phyloP scores from a whole-genome alignment of 768 basidiomycete species.

The Melanogaster broomeanus region DNA sequence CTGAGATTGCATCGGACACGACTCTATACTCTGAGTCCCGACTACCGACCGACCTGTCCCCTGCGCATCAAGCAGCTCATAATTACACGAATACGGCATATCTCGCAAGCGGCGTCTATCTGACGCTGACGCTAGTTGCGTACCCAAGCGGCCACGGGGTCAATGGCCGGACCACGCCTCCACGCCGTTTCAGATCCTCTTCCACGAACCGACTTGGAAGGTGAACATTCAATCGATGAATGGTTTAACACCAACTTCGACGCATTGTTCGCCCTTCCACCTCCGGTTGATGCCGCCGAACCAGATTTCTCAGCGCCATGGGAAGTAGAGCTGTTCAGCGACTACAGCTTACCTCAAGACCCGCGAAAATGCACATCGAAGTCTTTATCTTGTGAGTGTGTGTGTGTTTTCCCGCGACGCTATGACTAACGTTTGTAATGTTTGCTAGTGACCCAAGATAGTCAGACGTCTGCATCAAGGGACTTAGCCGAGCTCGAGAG shows the following conservation, averaged over 20 bases:
- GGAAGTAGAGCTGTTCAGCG: constrained; percentile 36
- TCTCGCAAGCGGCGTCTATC: constrained; percentile 40
- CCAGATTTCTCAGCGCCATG: constrained; percentile 27
- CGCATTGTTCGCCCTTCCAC: constrained; percentile 28
- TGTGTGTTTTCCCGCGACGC: background rate
- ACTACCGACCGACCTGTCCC: background rate
- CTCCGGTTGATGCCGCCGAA: constrained; percentile 18
- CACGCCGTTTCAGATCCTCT: constrained; percentile 34
- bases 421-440: background rate
- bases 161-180: constrained; percentile 15
- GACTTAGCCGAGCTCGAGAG: constrained; percentile 2
- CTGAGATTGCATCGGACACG: background rate
- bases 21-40: background rate
- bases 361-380: background rate
- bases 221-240: constrained; percentile 30
- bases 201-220: constrained; percentile 10
- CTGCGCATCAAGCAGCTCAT: constrained; percentile 1
- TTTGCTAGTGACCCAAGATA: background rate
- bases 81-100: background rate
- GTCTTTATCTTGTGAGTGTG: constrained; percentile 1
- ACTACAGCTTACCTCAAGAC: constrained; percentile 20
- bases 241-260: constrained; percentile 36
- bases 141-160: constrained; percentile 31
- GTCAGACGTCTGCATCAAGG: background rate
- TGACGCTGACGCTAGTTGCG: constrained; percentile 21